Evolutionary conservation across 441 rosid species (phyloP).

Genomic region (Erodium chrysanthum): DNA sequence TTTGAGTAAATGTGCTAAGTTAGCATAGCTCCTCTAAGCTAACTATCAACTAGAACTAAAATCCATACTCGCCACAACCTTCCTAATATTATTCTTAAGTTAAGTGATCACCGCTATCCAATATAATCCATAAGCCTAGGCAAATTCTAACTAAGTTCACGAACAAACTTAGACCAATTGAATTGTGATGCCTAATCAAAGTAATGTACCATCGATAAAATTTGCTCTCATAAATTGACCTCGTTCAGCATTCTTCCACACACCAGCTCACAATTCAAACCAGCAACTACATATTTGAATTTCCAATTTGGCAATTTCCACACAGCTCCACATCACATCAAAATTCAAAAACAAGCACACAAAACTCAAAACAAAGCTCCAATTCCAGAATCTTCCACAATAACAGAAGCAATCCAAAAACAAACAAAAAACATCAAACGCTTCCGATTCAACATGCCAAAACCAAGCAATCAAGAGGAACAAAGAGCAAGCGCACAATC

Average conservation of each 20-base stretch:
- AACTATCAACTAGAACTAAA: not conserved
- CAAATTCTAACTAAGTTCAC: not conserved
- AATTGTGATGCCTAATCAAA: not conserved
- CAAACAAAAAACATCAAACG: constrained; percentile 1
- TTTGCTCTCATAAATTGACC: not conserved
- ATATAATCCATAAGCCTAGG: not conserved
- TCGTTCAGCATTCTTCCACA: not conserved
- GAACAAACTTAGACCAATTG: not conserved
- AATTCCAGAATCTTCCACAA: not conserved
- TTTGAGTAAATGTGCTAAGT: not conserved
- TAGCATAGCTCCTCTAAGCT: not conserved
- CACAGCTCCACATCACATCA: constrained; percentile 14
- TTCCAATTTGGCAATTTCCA: constrained; percentile 5
- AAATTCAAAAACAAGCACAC: not conserved
- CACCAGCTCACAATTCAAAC: not conserved
- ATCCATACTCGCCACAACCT: not conserved
- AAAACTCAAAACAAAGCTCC: not conserved
- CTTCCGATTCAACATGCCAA: constrained; percentile 21
- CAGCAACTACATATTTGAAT: constrained; percentile 6
- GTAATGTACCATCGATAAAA: not conserved
- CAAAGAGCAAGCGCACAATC: not conserved
- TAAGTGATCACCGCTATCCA: not conserved
- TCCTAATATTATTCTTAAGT: not conserved
- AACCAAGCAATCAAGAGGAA: constrained; percentile 18
- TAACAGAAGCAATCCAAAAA: not conserved